Conservation (phyloP, 345 rosid species). For the Gossypium ekmanianum region DNA sequence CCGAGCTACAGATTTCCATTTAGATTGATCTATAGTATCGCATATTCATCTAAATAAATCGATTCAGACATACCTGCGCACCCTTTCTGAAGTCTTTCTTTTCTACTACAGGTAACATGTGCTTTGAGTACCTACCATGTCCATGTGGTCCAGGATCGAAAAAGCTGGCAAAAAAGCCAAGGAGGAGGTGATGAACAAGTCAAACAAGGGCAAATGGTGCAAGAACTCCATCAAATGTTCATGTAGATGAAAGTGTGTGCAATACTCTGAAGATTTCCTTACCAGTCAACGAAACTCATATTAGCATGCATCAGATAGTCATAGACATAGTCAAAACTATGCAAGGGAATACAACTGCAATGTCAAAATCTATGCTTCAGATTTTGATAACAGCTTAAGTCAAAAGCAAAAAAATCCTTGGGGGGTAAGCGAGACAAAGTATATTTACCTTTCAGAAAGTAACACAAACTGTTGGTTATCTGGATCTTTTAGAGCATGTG, state of each 20-base stretch:
- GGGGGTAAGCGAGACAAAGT: conserved; percentile 7
- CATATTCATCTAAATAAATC: conserved; percentile 5
- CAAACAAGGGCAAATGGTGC: conserved; percentile 13
- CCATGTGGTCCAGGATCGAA: conserved; percentile 96
- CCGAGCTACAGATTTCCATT: not conserved
- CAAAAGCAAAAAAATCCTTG: not conserved
- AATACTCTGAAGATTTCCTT: conserved; percentile 18
- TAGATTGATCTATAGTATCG: conserved; percentile 9
- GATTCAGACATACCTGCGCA: conserved; percentile 67
- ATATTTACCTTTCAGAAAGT: conserved; percentile 83
- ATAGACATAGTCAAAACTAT: conserved; percentile 78
- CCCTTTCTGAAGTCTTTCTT: conserved; percentile 93
- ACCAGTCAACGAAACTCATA: conserved; percentile 91
- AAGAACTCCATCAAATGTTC: not conserved
- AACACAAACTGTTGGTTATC: conserved; percentile 95
- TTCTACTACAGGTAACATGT: conserved; percentile 90
- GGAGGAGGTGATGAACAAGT: conserved; percentile 1
- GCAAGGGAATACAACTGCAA: conserved; percentile 91
- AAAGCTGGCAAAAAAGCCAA: conserved; percentile 50
- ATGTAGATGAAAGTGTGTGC: not conserved
- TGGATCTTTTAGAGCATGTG: conserved; percentile 79
- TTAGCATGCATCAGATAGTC: conserved; percentile 78
- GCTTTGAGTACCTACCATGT: conserved; percentile 90
- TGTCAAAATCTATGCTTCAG: conserved; percentile 15
- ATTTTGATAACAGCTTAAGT: not conserved